Evolutionary conservation across 1,284 basidiomycete species (phyloP), one percentile per base, ranked within the genome.

Genomic region (Heterobasidion irregulare): DNA sequence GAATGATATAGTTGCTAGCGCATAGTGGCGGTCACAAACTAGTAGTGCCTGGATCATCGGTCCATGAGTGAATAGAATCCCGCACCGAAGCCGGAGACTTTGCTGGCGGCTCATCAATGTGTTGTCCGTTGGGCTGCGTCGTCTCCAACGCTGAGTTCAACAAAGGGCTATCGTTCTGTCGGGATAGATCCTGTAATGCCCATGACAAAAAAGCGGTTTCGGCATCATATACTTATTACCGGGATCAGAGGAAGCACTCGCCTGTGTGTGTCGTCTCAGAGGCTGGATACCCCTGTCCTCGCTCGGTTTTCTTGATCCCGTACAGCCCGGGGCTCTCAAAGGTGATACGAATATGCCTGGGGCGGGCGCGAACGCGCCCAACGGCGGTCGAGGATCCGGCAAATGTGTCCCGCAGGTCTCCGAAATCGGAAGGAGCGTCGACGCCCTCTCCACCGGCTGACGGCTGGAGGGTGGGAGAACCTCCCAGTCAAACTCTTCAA

Each of bases 271-370:
- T 41, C 48, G 16, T 18, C 34, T 41, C 36, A 38, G 38, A 38
- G 36, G 16, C 50, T 12, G 10, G 9, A 47, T 10, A 13, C 10
- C 18, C 46, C 46, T 47, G 2, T 32, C 16, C n/a, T 13, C 41
- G 41, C 41, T 44, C 32, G 35, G 15, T 13, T 26, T 41, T 26
- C 36, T 10, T 52, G n/a, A 41, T n/a, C 38, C 38, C 38, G 38
- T n/a, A 5, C 15, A 8, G 18, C 19, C 19, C 8, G 13, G 26
- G 10, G 61, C 57, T 34, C 66, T 68, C 33, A 79, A 66, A 47
- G 79, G 80, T 38, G 80, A 82, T 54, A 82, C 62, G 58, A 67
- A 75, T 34, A 75, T 70, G 0, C 73, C 77, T 3, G 73, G 70
- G 44, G 70, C 72, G 13, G 75, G 74, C 12, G 75, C 70, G 61